phyloP scores from a whole-genome alignment of 2,329 filamentous ascomycete genomes.

The Bisporella sp. region DNA sequence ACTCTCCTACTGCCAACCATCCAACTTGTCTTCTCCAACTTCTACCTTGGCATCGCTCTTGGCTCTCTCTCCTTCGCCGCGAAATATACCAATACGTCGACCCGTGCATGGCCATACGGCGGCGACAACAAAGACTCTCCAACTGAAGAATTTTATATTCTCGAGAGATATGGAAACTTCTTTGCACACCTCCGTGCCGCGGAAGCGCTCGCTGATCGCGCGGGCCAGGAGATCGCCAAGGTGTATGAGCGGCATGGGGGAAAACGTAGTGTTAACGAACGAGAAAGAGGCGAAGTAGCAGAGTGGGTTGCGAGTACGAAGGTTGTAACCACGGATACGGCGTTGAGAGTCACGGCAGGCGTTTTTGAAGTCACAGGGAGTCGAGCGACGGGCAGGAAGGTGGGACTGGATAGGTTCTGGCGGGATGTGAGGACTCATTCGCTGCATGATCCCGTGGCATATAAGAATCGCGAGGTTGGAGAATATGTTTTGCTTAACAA shows the following conservation, averaged over 20 bases:
- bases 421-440: constrained; percentile 59
- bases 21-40: constrained; percentile 59
- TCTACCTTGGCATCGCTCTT: constrained; percentile 56
- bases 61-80: constrained; percentile 49
- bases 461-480: constrained; percentile 58
- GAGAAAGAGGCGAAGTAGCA: constrained; percentile 51
- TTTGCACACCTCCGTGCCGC: constrained; percentile 54
- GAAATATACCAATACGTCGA: constrained; percentile 48
- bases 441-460: constrained; percentile 60
- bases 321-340: constrained; percentile 54
- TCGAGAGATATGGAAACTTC: constrained; percentile 58
- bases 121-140: constrained; percentile 52
- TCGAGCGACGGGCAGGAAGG: constrained; percentile 48
- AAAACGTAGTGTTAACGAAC: constrained; percentile 39
- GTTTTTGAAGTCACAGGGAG: constrained; percentile 59
- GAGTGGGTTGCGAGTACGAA: constrained; percentile 58
- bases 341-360: constrained; percentile 49
- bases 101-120: constrained; percentile 57
- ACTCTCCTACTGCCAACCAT: constrained; percentile 55
- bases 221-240: constrained; percentile 39
- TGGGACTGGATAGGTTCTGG: constrained; percentile 60
- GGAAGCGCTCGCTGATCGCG: constrained; percentile 49
- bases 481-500: constrained; percentile 49
- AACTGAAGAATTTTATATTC: constrained; percentile 58
- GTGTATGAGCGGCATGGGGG: constrained; percentile 38